Base-by-base conservation (phyloP, 2,329 filamentous ascomycete species). In the Colletotrichum magnum region DNA sequence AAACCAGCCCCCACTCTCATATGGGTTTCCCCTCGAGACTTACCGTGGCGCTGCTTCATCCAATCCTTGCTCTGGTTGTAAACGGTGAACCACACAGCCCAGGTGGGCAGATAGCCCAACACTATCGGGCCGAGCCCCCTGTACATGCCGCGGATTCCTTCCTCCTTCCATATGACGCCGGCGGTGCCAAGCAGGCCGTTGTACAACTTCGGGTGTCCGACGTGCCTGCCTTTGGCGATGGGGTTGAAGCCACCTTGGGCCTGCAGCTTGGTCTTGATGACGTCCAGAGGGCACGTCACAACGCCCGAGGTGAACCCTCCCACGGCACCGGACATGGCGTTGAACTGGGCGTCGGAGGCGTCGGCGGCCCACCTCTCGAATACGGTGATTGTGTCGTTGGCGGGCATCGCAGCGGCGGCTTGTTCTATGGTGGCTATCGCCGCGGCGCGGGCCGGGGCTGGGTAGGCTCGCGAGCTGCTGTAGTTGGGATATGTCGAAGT, bases 201-300 rank as follows among this genome's bases (percentile, higher is more conserved):
- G 79, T 99, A 99, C 58, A 96, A 83, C 85, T 83, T 85, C 24
- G 83, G 81, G 69, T 87, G 85, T 32, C 83, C 84, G 32, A 83
- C 84, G 78, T 84, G 84, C 62, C 79, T 79, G 69, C 81, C 85
- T 72, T 84, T 83, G 74, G 83, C 86, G 77, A 80, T 81, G 73
- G 83, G 87, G 73, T 80, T 74, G 80, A 97, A 97, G 21, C 94
- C 93, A 72, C 95, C 95, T 79, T 98, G 96, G 16, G 95, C 95
- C 80, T 99, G 96, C 70, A 99, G 83, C 81, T 98, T 98, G 52
- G 96, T 99, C 85, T 99, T 99, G 82, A 99, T 98, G 71, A 99
- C 96, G 85, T 99, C 96, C 74, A 99, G 90, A 50, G 96, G 96
- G 79, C 96, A 99, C 61, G 95, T 98, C 73, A 98, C 93, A 64